Base-by-base conservation (phyloP, 2,329 filamentous ascomycete genomes). In the Clarireedia homoeocarpa region DNA sequence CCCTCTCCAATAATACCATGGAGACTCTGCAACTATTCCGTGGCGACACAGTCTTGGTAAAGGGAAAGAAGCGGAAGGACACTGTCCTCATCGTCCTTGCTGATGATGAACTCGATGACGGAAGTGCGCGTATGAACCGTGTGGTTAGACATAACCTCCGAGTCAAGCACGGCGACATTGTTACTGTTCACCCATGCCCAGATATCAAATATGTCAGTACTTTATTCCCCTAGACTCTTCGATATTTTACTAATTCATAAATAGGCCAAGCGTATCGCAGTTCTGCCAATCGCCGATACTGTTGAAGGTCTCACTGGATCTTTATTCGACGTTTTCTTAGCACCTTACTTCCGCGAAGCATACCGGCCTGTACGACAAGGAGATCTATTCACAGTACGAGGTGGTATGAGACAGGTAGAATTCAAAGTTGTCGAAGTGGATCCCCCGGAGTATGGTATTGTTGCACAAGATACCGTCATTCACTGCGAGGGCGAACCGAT, bases 401-500 rank as follows among this genome's bases (percentile, higher is more conserved):
- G 92, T 76, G 92, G 91, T 71, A 99, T 99, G 94, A 86, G 94
- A 73, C 92, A 96, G 75, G 94, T 99, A 38, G 94, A 99, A 72
- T 99, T 99, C 80, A 99, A 99, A 81, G 92, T 99, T 44, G 92
- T 99, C 48, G 94, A 99, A 77, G 91, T 99, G 49, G 94, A 99
- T 68, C 91, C 94, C 48, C 94, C 94, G 64, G 94, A 99, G 79
- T 97, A 95, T 70, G 95, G 95, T 66, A 99, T 99, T 63, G 94
- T 99, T 58, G 94, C 94, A 59, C 94, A 99, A 75, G 94, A 99
- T 71, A 99, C 94, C 17, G 89, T 99, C 66, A 97, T 99, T 66
- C 94, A 99, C 78, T 97, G 94, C 75, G 94, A 99, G 75, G 94
- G 94, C 62, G 91, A 96, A 72, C 87, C 86, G 26, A 96, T 99